A percentile compares a stretch with the other conserved stretches of the same genome.
Conservation (phyloP, 148 eudicot species). For the Pharnaceum exiguum region DNA sequence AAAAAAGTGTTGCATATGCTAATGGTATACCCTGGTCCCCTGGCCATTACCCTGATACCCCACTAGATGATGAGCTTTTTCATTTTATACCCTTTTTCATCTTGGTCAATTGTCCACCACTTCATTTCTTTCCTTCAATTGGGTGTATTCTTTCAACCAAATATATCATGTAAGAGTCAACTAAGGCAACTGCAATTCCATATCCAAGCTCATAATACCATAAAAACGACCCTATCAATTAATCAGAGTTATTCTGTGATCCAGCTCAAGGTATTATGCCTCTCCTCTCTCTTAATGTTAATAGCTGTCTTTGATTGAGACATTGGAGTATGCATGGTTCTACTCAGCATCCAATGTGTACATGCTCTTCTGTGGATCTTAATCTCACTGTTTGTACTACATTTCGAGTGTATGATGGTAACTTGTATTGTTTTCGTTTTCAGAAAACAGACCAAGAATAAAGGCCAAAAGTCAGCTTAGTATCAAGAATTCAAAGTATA, state of each 20-base stretch:
- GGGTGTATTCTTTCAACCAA: slow-evolving; percentile 1
- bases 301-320: slow-evolving; percentile 18
- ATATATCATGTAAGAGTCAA: slow-evolving; percentile 11
- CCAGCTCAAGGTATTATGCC: slow-evolving; percentile 16
- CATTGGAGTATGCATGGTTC: neutral
- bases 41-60: neutral
- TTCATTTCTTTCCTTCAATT: no score
- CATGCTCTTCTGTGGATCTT: no score
- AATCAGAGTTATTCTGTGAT: slow-evolving; percentile 15
- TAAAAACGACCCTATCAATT: neutral
- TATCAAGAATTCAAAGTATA: no score
- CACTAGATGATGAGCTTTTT: neutral
- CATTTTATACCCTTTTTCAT: neutral
- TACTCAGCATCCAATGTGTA: no score
- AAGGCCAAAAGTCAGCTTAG: no score
- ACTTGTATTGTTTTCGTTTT: no score
- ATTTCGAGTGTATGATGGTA: no score
- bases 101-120: neutral
- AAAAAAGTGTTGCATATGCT: no score
- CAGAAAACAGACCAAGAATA: no score
- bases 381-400: no score
- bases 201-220: slow-evolving; percentile 16
- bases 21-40: neutral
- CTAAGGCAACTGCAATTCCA: slow-evolving; percentile 2
- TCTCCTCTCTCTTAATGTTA: slow-evolving; percentile 4